These are phyloP conservation scores for Neurospora sp. DNA, from an alignment of 495 filamentous ascomycete genomes.

Conservation along the genomic window DNA sequence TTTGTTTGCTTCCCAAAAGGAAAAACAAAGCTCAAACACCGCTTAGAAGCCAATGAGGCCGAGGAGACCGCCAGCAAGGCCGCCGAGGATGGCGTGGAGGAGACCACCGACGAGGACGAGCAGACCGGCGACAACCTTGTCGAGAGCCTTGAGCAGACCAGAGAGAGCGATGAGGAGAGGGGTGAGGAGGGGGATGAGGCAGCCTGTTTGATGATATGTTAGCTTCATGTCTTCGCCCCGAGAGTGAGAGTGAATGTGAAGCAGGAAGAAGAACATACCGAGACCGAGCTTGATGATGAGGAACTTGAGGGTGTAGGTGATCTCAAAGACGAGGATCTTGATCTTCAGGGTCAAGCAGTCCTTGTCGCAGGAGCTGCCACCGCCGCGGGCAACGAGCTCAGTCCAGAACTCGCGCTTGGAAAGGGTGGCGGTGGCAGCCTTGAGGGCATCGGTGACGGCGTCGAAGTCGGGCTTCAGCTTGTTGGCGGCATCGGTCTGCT, in stretches of 20 bases:
- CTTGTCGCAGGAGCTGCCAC: slow-evolving; percentile 1
- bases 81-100: slow-evolving; percentile 19
- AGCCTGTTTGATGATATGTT: slow-evolving; percentile 11
- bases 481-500: slow-evolving; percentile 19
- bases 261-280: slow-evolving; percentile 14
- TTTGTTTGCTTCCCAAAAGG: not conserved
- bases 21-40: not conserved
- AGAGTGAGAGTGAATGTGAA: not conserved
- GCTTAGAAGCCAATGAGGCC: slow-evolving; percentile 12
- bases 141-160: slow-evolving; percentile 22
- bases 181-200: slow-evolving; percentile 22
- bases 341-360: slow-evolving; percentile 16
- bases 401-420: slow-evolving; percentile 21
- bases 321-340: slow-evolving; percentile 26
- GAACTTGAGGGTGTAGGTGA: slow-evolving; percentile 26
- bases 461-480: slow-evolving; percentile 24
- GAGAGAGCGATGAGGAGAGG: slow-evolving; percentile 26
- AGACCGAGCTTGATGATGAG: slow-evolving; percentile 30
- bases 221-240: not conserved
- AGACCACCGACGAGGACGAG: slow-evolving; percentile 25
- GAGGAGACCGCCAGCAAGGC: slow-evolving; percentile 22
- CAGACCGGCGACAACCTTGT: slow-evolving; percentile 24
- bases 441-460: slow-evolving; percentile 23
- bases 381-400: slow-evolving; percentile 4
- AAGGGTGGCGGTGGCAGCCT: slow-evolving; percentile 14